Evolutionary conservation across 768 basidiomycete species (phyloP).

Genomic region (Leucosporidium scottii): DNA sequence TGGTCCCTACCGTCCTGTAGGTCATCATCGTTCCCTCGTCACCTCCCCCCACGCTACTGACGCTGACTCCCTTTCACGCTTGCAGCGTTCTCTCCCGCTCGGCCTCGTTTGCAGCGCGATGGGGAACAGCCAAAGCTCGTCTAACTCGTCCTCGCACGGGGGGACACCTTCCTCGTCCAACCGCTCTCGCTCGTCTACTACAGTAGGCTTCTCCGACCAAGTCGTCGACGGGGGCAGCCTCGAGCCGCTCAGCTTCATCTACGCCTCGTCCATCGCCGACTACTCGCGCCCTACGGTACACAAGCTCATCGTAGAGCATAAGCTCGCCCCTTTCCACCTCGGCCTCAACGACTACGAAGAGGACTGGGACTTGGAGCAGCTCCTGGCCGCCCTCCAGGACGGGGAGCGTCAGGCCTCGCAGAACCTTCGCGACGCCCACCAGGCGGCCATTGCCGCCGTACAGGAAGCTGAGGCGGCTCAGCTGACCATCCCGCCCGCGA

Average conservation of each 20-base stretch:
- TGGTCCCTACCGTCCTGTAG: no score
- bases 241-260: conserved; percentile 23
- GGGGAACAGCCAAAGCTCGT: no score
- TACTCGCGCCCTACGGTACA: conserved; percentile 50
- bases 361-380: conserved; percentile 72
- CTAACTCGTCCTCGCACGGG: no score
- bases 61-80: no score
- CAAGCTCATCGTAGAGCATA: conserved; percentile 77
- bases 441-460: conserved; percentile 21
- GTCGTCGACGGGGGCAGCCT: conserved; percentile 23
- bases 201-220: not conserved
- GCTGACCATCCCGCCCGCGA: conserved; percentile 7
- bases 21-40: no score
- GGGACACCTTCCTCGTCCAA: no score
- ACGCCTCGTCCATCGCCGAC: conserved; percentile 18
- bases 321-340: conserved; percentile 89
- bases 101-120: no score
- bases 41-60: no score
- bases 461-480: conserved; percentile 26
- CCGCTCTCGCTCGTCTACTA: no score
- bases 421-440: conserved; percentile 27
- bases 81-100: no score
- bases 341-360: conserved; percentile 90
- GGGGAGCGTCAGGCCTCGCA: conserved; percentile 27
- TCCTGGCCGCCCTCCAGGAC: conserved; percentile 72